Percentiles rank a stretch among this genome's conserved stretches.
phyloP scores from a whole-genome alignment of 768 basidiomycete species.

The Podaxis sp. region DNA sequence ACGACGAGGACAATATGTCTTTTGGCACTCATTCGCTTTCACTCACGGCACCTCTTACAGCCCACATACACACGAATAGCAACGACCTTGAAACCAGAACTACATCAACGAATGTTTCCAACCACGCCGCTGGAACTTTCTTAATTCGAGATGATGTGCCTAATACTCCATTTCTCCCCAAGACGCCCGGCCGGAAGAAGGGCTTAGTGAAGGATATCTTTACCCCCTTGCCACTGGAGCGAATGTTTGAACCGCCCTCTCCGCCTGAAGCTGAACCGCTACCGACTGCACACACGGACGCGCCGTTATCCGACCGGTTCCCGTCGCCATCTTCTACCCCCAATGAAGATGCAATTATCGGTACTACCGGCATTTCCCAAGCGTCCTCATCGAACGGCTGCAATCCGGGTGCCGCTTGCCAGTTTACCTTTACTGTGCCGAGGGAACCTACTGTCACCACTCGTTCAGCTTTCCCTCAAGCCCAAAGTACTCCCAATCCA shows the following conservation, averaged over 20 bases:
- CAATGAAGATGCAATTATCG: constrained; percentile 39
- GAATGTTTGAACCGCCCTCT: constrained; percentile 93
- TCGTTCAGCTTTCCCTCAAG: constrained; percentile 43
- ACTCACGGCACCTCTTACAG: constrained; percentile 54
- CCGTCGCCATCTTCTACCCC: constrained; percentile 1
- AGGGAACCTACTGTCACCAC: constrained; percentile 29
- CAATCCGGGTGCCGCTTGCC: constrained; percentile 49
- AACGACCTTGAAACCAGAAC: constrained; percentile 30
- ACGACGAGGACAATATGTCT: constrained; percentile 35
- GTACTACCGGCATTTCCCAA: constrained; percentile 49
- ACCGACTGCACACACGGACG: not conserved
- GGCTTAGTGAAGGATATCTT: constrained; percentile 79
- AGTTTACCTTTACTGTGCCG: constrained; percentile 78
- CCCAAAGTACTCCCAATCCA: constrained; percentile 60
- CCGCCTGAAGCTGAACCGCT: constrained; percentile 44
- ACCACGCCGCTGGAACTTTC: constrained; percentile 62
- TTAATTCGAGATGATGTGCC: constrained; percentile 69
- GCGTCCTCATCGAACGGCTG: constrained; percentile 44
- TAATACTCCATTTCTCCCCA: constrained; percentile 52
- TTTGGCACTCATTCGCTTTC: constrained; percentile 58
- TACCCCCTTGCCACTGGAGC: constrained; percentile 81
- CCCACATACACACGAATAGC: constrained; percentile 46
- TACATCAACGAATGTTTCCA: constrained; percentile 25
- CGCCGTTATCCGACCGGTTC: not conserved
- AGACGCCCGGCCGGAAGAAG: constrained; percentile 66